Evolutionary conservation across 2,329 filamentous ascomycete genomes (phyloP).

Genomic region (Pseudocercospora vitis): DNA sequence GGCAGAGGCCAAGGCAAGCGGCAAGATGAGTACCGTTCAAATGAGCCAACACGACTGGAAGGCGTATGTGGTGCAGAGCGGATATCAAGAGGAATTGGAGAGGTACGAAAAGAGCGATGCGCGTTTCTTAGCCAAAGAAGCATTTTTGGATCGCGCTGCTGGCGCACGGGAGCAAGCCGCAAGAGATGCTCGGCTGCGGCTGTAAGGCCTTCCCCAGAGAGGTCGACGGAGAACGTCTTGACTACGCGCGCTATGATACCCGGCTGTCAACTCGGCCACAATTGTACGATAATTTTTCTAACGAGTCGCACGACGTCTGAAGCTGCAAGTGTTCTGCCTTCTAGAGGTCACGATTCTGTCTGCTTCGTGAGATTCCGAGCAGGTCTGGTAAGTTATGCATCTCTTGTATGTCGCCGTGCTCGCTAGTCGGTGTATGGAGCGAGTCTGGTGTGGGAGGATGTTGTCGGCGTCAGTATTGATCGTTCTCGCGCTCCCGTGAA

Average conservation of each 20-base stretch:
- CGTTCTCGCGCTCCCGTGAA: too few relatives aligned
- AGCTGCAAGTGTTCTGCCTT: too few relatives aligned
- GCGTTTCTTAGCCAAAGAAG: conserved; percentile 61
- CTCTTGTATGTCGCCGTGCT: not conserved
- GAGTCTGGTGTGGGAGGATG: not conserved
- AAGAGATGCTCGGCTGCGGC: conserved; percentile 51
- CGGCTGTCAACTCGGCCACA: not conserved
- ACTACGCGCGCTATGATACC: conserved; percentile 11
- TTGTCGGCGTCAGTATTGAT: too few relatives aligned
- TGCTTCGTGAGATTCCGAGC: too few relatives aligned
- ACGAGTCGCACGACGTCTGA: too few relatives aligned
- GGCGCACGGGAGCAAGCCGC: conserved; percentile 57
- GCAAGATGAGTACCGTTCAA: conserved; percentile 66
- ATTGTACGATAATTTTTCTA: too few relatives aligned
- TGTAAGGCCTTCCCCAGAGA: conserved; percentile 7
- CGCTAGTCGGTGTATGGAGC: too few relatives aligned
- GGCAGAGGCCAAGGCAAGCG: conserved; percentile 42
- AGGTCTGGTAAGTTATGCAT: too few relatives aligned
- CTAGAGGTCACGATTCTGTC: not conserved
- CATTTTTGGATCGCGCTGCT: conserved; percentile 61
- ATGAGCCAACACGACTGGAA: conserved; percentile 67
- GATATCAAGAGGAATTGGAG: conserved; percentile 61
- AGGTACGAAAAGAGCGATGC: conserved; percentile 62
- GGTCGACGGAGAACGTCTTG: too few relatives aligned
- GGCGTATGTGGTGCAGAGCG: conserved; percentile 60